Evolutionary conservation across 169 alveolate species (phyloP).

Genomic region (Neospora caninum): DNA sequence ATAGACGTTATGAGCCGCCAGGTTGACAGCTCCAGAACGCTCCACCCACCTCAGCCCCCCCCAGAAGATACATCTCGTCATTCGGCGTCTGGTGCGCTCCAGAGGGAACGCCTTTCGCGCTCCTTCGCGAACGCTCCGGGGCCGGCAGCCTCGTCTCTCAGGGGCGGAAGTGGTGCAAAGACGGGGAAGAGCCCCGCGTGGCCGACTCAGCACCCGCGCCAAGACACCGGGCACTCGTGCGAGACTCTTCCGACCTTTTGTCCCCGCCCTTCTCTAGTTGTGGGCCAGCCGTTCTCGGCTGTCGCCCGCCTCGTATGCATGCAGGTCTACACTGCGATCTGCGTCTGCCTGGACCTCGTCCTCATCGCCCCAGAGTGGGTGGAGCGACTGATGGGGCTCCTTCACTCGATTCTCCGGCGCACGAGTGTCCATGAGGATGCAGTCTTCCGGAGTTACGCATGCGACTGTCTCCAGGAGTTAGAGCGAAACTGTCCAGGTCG

Average conservation of each 20-base stretch:
- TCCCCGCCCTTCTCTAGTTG: constrained; percentile 21
- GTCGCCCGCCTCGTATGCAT: constrained; percentile 39
- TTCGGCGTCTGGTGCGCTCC: not conserved
- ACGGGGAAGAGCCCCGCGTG: not conserved
- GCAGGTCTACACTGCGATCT: constrained; percentile 46
- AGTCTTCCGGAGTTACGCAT: constrained; percentile 37
- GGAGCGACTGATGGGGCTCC: constrained; percentile 55
- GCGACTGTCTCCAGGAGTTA: constrained; percentile 57
- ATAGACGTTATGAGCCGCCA: too few relatives aligned
- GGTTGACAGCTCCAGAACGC: too few relatives aligned
- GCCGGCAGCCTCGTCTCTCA: not conserved
- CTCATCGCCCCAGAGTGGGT: constrained; percentile 58
- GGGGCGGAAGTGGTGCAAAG: not conserved
- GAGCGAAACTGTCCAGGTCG: constrained; percentile 45
- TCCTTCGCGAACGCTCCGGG: not conserved
- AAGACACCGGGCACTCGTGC: not conserved
- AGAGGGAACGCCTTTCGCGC: not conserved
- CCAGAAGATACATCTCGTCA: too few relatives aligned
- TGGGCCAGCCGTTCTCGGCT: constrained; percentile 48
- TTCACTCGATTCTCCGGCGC: constrained; percentile 39
- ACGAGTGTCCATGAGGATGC: constrained; percentile 14
- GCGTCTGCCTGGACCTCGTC: constrained; percentile 31
- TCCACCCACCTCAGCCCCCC: too few relatives aligned
- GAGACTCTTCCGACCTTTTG: not conserved
- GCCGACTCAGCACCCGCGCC: not conserved